phyloP scores from a whole-genome alignment of 495 filamentous ascomycete species.

The Immersiella caudata region DNA sequence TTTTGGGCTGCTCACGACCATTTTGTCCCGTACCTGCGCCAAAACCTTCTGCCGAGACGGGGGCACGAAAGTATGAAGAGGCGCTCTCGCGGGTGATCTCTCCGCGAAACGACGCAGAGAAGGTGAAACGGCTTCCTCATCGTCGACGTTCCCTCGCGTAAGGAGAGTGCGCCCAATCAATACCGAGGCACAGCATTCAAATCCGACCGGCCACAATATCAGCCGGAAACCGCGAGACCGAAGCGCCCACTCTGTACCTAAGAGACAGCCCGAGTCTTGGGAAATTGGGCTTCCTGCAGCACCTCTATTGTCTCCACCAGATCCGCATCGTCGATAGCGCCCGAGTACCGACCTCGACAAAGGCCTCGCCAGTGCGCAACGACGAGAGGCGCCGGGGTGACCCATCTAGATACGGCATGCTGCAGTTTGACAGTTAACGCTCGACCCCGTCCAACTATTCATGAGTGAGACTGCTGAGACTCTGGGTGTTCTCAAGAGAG shows the following conservation, averaged over 20 bases:
- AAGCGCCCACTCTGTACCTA: not conserved
- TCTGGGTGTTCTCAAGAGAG: not conserved
- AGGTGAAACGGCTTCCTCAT: not conserved
- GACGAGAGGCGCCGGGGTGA: not conserved
- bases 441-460: not conserved
- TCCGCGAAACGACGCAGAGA: not conserved
- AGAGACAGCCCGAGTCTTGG: not conserved
- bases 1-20: not conserved
- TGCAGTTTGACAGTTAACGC: not conserved
- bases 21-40: slow-evolving; percentile 13
- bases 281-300: not conserved
- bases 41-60: slow-evolving; percentile 6
- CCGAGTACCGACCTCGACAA: too few relatives aligned
- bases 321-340: not conserved
- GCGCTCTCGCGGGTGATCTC: not conserved
- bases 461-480: not conserved
- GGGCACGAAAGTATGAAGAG: not conserved
- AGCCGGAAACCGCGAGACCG: not conserved
- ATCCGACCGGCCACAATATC: not conserved
- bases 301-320: not conserved
- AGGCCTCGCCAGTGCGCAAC: not conserved
- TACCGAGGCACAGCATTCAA: not conserved
- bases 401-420: not conserved
- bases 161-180: not conserved
- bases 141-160: not conserved